Base-by-base conservation (phyloP, 345 rosid species). In the Bruguiera parviflora region DNA sequence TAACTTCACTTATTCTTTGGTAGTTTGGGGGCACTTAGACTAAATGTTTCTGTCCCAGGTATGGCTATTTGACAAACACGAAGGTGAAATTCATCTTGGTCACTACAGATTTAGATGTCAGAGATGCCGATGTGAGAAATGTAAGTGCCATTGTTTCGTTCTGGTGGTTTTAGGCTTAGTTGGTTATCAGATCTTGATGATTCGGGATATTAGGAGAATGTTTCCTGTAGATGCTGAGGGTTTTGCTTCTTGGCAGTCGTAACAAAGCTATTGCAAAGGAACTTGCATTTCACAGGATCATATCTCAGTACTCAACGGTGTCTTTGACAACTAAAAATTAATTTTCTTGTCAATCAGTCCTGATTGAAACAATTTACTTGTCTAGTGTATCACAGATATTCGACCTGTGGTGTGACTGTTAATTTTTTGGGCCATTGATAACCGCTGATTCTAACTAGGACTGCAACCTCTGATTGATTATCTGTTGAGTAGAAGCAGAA, bases 21-120 rank as follows among this genome's bases (percentile, higher is more conserved):
- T 35, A 28, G 27, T 57, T 28, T 74, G 46, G 58, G 35, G 39
- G 11, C 11, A 58, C 59, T 57, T 24, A 53, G 5, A 24, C 25
- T 25, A 53, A 32, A 39, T 61, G 37, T 63, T 60, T 60, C 60
- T 53, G 39, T 61, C 21, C 66, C 73, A 91, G 97, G 70, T 92
- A 92, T 66, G 96, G 96, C 66, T 92, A 89, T 80, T 83, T 95
- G 88, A 95, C 98, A 25, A 95, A 92, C 84, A 92, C 98, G 39
- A 90, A 92, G 82, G 99, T 92, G 68, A 95, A 95, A 69, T 90
- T 95, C 75, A 92, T 92, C 67, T 58, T 90, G 78, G 98, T 95
- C 73, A 90, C 94, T 0, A 88, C 92, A 5, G 96, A 95, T 87
- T 72, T 90, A 68, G 98, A 90, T 77, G 96, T 92, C 59, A 85